These are phyloP conservation scores for Nematodospora valgi DNA, from an alignment of 805 yeast genomes.

Conservation along the genomic window DNA sequence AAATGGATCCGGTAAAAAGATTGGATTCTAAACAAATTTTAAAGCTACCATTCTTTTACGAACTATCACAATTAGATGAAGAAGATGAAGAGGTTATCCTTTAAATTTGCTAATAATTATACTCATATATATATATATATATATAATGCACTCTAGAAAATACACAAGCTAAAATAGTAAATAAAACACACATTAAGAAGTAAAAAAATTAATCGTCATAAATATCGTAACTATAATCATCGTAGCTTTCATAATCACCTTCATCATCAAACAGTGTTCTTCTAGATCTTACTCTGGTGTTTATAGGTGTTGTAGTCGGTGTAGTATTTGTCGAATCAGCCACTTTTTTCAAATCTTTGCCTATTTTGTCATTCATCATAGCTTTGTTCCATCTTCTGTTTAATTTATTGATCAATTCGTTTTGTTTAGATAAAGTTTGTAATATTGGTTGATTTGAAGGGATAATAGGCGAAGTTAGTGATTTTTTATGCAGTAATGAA, in stretches of 20 bases:
- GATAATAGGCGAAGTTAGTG: background rate
- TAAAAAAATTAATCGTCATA: constrained; percentile 3
- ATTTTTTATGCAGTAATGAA: constrained; percentile 1
- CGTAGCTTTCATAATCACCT: constrained; percentile 8
- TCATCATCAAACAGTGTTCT: constrained; percentile 15
- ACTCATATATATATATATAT: constrained; percentile 1
- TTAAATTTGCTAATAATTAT: background rate
- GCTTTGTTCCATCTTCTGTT: constrained; percentile 42
- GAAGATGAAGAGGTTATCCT: constrained; percentile 20
- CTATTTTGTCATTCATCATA: constrained; percentile 3
- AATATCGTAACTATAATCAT: constrained; percentile 7
- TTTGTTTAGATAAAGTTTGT: constrained; percentile 25
- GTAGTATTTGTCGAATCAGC: background rate
- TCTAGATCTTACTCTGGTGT: constrained; percentile 15
- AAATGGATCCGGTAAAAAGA: constrained; percentile 55
- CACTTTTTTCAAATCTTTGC: constrained; percentile 2
- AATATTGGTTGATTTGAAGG: constrained; percentile 8
- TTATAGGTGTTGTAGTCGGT: no score
- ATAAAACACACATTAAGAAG: background rate
- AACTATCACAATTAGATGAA: constrained; percentile 35
- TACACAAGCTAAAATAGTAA: background rate
- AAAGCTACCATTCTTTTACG: constrained; percentile 57
- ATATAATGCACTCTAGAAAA: background rate
- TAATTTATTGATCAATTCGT: constrained; percentile 29
- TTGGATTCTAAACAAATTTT: constrained; percentile 56